Evolutionary conservation across 306 rosid genomes (phyloP).

Genomic region (Mucuna pruriens): DNA sequence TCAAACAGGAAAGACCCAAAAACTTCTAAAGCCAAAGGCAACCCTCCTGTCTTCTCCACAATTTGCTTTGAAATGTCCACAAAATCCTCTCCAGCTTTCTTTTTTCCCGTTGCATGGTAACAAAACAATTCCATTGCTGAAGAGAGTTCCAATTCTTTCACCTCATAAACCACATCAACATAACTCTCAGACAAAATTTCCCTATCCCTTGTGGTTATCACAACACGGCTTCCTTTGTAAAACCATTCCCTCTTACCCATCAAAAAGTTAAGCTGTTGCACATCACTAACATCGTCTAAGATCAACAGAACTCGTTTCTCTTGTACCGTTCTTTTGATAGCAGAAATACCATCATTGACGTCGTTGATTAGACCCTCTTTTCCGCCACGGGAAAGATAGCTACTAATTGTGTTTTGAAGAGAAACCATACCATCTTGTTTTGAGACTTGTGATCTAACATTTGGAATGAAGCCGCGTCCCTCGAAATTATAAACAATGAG

Average conservation of each 20-base stretch:
- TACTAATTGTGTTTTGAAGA: slow-evolving; percentile 39
- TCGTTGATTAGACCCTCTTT: slow-evolving; percentile 4
- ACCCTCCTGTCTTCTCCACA: slow-evolving; percentile 52
- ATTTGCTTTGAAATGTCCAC: slow-evolving; percentile 40
- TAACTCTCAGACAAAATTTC: slow-evolving; percentile 30
- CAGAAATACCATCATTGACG: slow-evolving; percentile 18
- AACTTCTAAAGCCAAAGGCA: slow-evolving; percentile 69
- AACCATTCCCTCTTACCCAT: slow-evolving; percentile 48
- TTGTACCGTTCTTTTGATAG: slow-evolving; percentile 19
- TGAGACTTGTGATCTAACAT: slow-evolving; percentile 45
- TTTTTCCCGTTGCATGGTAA: slow-evolving; percentile 54
- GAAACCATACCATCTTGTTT: slow-evolving; percentile 40
- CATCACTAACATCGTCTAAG: slow-evolving; percentile 59
- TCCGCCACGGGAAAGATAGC: slow-evolving; percentile 23
- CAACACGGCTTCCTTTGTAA: slow-evolving; percentile 53
- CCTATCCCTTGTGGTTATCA: slow-evolving; percentile 58
- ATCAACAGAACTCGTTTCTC: slow-evolving; percentile 53
- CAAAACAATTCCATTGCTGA: slow-evolving; percentile 52
- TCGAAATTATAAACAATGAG: slow-evolving; percentile 41
- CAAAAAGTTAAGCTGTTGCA: slow-evolving; percentile 38
- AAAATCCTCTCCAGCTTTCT: slow-evolving; percentile 38
- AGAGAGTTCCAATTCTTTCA: slow-evolving; percentile 40
- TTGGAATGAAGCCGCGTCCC: slow-evolving; percentile 48
- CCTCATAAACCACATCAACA: slow-evolving; percentile 45
- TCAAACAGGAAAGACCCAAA: slow-evolving; percentile 55